Percentiles rank a stretch among this genome's conserved stretches.
Evolutionary conservation across 148 eudicot species (phyloP).

Genomic region (Cornus controversa): DNA sequence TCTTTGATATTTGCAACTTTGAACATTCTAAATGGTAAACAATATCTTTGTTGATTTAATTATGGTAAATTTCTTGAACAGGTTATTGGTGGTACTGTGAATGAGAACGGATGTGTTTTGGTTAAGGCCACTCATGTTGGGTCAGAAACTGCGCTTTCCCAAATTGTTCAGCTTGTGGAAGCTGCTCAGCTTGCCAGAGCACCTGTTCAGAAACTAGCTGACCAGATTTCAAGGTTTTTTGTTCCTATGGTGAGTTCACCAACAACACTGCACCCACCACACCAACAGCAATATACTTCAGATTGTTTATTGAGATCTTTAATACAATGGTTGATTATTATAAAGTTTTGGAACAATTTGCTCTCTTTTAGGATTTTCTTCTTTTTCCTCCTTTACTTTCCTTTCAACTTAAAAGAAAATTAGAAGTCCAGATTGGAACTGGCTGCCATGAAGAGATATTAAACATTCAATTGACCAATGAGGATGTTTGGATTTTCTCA

Average conservation of each 20-base stretch:
- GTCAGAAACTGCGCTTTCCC: conserved; percentile 93
- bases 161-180: conserved; percentile 95
- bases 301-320: background rate
- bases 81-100: conserved; percentile 98
- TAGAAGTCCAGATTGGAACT: no score
- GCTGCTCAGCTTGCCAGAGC: conserved; percentile 98
- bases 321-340: background rate
- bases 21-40: conserved; percentile 4
- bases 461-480: no score
- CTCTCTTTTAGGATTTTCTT: background rate
- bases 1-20: conserved; percentile 11
- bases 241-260: conserved; percentile 89
- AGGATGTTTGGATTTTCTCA: no score
- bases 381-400: no score
- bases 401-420: no score
- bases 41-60: background rate
- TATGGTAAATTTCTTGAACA: conserved; percentile 23
- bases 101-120: conserved; percentile 84
- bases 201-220: conserved; percentile 98
- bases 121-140: conserved; percentile 96
- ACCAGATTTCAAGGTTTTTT: conserved; percentile 81
- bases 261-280: no score
- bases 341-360: background rate
- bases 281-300: background rate
- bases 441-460: no score